phyloP scores from a whole-genome alignment of 805 yeast genomes.

The Kluyveromyces siamensis region DNA sequence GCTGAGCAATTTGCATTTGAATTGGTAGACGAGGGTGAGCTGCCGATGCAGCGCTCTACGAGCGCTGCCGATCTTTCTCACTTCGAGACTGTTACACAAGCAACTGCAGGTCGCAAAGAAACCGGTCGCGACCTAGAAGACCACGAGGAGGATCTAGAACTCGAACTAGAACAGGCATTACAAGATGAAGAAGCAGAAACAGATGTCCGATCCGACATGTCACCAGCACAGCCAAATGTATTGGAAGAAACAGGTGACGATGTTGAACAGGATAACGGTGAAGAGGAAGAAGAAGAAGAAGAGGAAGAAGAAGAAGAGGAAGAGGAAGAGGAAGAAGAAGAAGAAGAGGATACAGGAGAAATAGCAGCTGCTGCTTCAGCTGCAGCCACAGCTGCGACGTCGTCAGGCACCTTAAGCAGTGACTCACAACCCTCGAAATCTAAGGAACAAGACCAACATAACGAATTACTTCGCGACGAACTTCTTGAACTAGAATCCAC shows the following conservation, averaged over 20 bases:
- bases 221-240: slow-evolving; percentile 11
- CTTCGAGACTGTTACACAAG: slow-evolving; percentile 3
- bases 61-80: slow-evolving; percentile 13
- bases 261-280: slow-evolving; percentile 27
- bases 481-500: slow-evolving; percentile 72
- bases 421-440: slow-evolving; percentile 37
- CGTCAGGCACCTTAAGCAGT: background rate
- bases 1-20: slow-evolving; percentile 79
- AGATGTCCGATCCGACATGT: slow-evolving; percentile 11
- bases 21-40: slow-evolving; percentile 47
- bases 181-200: slow-evolving; percentile 27
- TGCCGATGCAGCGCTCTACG: slow-evolving; percentile 17
- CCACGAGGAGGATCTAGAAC: slow-evolving; percentile 41
- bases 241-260: slow-evolving; percentile 30
- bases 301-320: slow-evolving; percentile 38
- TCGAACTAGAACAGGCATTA: slow-evolving; percentile 50
- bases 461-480: slow-evolving; percentile 75
- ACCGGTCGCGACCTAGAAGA: slow-evolving; percentile 20
- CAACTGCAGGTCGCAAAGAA: slow-evolving; percentile 20
- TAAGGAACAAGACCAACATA: slow-evolving; percentile 53
- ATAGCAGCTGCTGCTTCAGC: slow-evolving; percentile 15
- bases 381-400: background rate
- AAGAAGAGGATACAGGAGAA: slow-evolving; percentile 25
- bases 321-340: slow-evolving; percentile 41
- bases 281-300: slow-evolving; percentile 35